phyloP scores from a whole-genome alignment of 2,329 filamentous ascomycete genomes.

The Epichloe typhina region DNA sequence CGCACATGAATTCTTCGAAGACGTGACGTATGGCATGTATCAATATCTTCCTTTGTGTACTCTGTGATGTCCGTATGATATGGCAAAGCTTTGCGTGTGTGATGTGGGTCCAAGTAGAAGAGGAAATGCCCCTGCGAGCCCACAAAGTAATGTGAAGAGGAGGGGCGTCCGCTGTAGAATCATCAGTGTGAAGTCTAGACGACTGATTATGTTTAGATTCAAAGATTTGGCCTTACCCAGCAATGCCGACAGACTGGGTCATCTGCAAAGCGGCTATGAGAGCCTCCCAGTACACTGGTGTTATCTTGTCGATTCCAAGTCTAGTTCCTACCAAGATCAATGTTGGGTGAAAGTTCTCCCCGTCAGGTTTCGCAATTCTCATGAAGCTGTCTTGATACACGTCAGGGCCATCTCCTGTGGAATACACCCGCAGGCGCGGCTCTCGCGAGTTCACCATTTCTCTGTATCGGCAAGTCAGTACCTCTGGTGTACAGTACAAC shows the following conservation, averaged over 20 bases:
- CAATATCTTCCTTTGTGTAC: conserved; percentile 60
- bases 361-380: conserved; percentile 56
- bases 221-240: conserved; percentile 49
- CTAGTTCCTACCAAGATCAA: conserved; percentile 80
- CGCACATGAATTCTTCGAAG: conserved; percentile 70
- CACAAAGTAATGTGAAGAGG: conserved; percentile 60
- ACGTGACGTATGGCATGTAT: conserved; percentile 76
- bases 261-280: conserved; percentile 74
- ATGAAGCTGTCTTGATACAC: conserved; percentile 86
- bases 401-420: conserved; percentile 79
- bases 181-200: background rate
- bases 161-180: conserved; percentile 63
- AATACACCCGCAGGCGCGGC: conserved; percentile 63
- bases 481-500: background rate
- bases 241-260: conserved; percentile 88
- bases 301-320: conserved; percentile 87
- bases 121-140: conserved; percentile 57
- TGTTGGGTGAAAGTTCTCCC: conserved; percentile 62
- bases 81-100: conserved; percentile 61
- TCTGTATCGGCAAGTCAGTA: conserved; percentile 28
- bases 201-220: background rate
- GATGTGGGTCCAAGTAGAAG: conserved; percentile 93
- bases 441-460: conserved; percentile 58
- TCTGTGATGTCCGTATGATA: conserved; percentile 42
- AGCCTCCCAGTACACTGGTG: conserved; percentile 90